Conservation (phyloP, 768 basidiomycete genomes). For the Gloeopeniophorella convolvens region DNA sequence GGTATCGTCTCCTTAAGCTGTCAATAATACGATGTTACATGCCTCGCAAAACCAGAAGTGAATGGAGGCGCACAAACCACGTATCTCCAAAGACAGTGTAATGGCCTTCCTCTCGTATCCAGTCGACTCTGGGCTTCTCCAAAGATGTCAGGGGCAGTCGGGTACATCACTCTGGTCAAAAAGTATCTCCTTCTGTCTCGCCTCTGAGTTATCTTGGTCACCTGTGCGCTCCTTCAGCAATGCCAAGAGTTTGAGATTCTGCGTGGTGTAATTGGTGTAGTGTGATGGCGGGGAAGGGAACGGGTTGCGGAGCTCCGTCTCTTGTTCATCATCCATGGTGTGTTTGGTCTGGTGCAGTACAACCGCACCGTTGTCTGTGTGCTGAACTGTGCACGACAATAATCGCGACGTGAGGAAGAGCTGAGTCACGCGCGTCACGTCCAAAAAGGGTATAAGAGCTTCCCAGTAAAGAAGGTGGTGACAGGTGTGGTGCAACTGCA, state of each 20-base stretch:
- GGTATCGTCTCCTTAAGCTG: constrained; percentile 82
- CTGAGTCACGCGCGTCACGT: too few species aligned
- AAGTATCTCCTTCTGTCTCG: constrained; percentile 56
- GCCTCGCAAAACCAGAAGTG: not conserved
- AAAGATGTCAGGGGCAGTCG: constrained; percentile 66
- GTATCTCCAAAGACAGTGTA: constrained; percentile 84
- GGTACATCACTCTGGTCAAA: constrained; percentile 70
- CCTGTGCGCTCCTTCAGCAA: constrained; percentile 49
- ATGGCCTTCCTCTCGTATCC: constrained; percentile 80
- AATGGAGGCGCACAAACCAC: constrained; percentile 65
- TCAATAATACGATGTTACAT: constrained; percentile 3
- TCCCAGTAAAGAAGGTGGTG: too few species aligned
- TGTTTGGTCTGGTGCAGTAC: too few species aligned
- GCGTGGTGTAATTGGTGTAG: constrained; percentile 68
- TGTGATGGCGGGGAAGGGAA: constrained; percentile 88
- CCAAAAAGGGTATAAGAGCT: too few species aligned
- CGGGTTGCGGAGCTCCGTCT: constrained; percentile 73
- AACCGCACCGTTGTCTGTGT: not conserved
- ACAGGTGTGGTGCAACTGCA: too few species aligned
- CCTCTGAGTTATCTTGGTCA: constrained; percentile 29
- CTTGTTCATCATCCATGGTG: constrained; percentile 70
- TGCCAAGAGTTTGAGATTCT: constrained; percentile 63
- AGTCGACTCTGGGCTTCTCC: constrained; percentile 84
- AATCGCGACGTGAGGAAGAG: too few species aligned
- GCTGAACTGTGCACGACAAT: too few species aligned